Conservation (phyloP, 1,139 yeast species). For the Lodderomyces margitis region DNA sequence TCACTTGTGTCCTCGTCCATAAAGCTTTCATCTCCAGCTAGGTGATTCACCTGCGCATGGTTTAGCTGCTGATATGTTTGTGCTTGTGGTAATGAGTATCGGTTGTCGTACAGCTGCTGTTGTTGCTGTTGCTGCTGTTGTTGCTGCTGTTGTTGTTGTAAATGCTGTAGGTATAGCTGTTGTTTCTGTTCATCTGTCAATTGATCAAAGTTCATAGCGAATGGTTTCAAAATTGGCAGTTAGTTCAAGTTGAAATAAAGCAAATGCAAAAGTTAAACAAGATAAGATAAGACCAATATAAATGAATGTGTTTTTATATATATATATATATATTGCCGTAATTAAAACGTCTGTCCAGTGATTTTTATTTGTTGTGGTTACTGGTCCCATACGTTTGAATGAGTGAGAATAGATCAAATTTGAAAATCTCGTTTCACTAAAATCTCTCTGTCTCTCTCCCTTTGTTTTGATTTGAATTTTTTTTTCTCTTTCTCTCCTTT, state of each 20-base stretch:
- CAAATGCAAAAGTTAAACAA: neutral
- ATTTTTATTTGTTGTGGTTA: neutral
- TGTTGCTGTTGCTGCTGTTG: slow-evolving; percentile 15
- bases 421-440: slow-evolving; percentile 3
- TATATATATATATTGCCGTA: too few species aligned
- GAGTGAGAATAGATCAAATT: neutral
- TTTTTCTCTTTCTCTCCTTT: neutral
- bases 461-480: slow-evolving; percentile 1
- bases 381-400: neutral
- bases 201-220: slow-evolving; percentile 30
- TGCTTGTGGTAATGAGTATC: slow-evolving; percentile 12
- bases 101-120: slow-evolving; percentile 15
- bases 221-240: neutral
- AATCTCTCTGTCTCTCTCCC: neutral
- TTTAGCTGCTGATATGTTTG: slow-evolving; percentile 9
- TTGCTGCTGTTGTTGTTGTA: slow-evolving; percentile 19
- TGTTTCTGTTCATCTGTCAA: slow-evolving; percentile 36
- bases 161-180: slow-evolving; percentile 26
- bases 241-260: neutral
- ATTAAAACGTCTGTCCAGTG: neutral
- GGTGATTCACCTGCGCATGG: slow-evolving; percentile 3
- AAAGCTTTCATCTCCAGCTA: slow-evolving; percentile 32
- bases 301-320: neutral
- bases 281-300: too few species aligned
- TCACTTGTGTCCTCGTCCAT: slow-evolving; percentile 44